Base-by-base conservation (phyloP, 2,329 filamentous ascomycete genomes). In the Helicocarpus griseus region DNA sequence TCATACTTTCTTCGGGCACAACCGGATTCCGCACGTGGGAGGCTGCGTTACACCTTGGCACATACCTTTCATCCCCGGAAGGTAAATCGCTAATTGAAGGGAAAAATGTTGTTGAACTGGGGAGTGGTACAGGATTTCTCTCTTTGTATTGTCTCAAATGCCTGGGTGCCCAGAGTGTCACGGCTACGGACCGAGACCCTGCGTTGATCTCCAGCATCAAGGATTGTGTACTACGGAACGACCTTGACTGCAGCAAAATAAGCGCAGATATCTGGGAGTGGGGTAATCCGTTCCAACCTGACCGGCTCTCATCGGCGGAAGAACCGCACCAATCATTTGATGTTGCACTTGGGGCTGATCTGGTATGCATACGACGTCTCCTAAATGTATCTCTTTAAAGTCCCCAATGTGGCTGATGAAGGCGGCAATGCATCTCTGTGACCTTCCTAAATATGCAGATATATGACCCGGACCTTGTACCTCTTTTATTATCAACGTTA, bases 21-120 rank as follows among this genome's bases (percentile, higher is more conserved):
- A 86, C 83, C 0, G 83, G 83, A 0, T 78, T 82, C 46, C 76
- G 83, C 35, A 87, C 83, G 2, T 86, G 83, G 83, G 83, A 86
- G 66, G 83, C 80, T 4, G 79, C 82, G 5, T 68, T 86, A 3
- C 78, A 84, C 57, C 74, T 86, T 1, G 82, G 75, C 8, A 74
- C 77, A 2, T 86, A 80, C 60, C 71, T 86, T 2, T 65, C 75
- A 13, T 73, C 64, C 4, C 59, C 67, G 4, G 45, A 60, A 9
- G 78, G 78, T n/a, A 67, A 65, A 39, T 55, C 62, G 2, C 60
- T 76, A 3, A 64, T 86, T 17, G 59, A 61, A 3, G 75, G 71
- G 2, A 82, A 80, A 57, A 74, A 68, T 14, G 64, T 86, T 1
- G 69, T 86, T 4, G 83, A 86, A 61, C 73, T 86, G 3, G 83